A percentile compares a stretch with the other conserved stretches of the same genome.
phyloP scores from a whole-genome alignment of 1,139 yeast species.

The Torulaspora pretoriensis region DNA sequence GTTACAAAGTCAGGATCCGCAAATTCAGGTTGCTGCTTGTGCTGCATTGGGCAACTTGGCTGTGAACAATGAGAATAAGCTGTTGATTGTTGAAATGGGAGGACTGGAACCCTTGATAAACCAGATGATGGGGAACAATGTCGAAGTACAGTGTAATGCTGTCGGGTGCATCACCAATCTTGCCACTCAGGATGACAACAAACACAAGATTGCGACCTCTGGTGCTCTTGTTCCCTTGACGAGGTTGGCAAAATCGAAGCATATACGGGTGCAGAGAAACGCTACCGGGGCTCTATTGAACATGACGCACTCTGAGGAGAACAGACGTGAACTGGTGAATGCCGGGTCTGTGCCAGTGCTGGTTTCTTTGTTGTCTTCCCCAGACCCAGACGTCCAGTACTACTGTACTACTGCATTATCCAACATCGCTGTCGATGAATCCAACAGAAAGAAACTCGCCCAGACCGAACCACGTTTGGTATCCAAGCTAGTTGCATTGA shows the following conservation, averaged over 20 bases:
- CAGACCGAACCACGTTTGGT: slow-evolving; percentile 94
- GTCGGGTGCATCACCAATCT: slow-evolving; percentile 97
- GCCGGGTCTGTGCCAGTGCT: slow-evolving; percentile 98
- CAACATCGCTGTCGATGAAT: slow-evolving; percentile 94
- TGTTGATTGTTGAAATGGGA: slow-evolving; percentile 94
- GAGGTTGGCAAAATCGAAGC: slow-evolving; percentile 88
- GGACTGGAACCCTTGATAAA: slow-evolving; percentile 93
- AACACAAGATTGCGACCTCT: slow-evolving; percentile 88
- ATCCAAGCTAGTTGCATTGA: slow-evolving; percentile 75
- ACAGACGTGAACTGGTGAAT: slow-evolving; percentile 91
- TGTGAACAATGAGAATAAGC: slow-evolving; percentile 90
- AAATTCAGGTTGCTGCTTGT: slow-evolving; percentile 97
- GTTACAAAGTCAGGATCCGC: slow-evolving; percentile 82
- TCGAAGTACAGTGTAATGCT: slow-evolving; percentile 98
- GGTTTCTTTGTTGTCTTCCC: slow-evolving; percentile 79
- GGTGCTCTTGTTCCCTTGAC: slow-evolving; percentile 97
- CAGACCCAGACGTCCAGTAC: slow-evolving; percentile 95
- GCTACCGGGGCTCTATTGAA: slow-evolving; percentile 97
- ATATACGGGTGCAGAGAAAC: slow-evolving; percentile 93
- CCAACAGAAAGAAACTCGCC: slow-evolving; percentile 80
- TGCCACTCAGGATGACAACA: slow-evolving; percentile 98
- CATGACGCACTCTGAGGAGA: slow-evolving; percentile 97
- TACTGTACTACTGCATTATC: slow-evolving; percentile 97
- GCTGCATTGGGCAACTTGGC: slow-evolving; percentile 98
- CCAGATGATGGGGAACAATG: slow-evolving; percentile 96